Conservation (phyloP, 345 rosid species). For the Citrus medica region DNA sequence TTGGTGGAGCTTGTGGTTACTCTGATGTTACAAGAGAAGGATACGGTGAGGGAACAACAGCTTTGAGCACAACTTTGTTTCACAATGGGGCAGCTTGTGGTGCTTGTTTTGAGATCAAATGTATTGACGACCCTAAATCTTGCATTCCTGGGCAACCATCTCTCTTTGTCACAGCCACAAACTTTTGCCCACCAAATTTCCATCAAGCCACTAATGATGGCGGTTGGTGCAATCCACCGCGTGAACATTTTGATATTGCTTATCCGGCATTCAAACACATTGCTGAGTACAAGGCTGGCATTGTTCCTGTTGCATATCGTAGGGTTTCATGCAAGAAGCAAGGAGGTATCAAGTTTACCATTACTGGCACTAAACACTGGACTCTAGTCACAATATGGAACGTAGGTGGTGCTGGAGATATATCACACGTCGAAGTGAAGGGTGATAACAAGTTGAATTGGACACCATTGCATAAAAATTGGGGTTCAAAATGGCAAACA, state of each 20-base stretch:
- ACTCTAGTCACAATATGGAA: conserved; percentile 50
- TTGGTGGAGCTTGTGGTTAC: conserved; percentile 61
- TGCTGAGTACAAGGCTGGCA: conserved; percentile 56
- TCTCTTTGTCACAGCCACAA: conserved; percentile 60
- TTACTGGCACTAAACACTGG: conserved; percentile 60
- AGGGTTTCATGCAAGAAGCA: conserved; percentile 71
- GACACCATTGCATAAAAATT: conserved; percentile 35
- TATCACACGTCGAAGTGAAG: conserved; percentile 49
- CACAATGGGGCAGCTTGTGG: conserved; percentile 45
- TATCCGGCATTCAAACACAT: conserved; percentile 50
- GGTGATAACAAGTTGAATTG: conserved; percentile 34
- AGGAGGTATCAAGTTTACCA: conserved; percentile 63
- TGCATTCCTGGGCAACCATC: conserved; percentile 60
- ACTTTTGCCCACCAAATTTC: conserved; percentile 73
- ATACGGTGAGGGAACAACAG: conserved; percentile 43
- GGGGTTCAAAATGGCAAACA: conserved; percentile 54
- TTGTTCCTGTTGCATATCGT: conserved; percentile 63
- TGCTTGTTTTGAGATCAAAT: conserved; percentile 52
- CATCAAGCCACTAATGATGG: conserved; percentile 44
- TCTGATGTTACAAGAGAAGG: conserved; percentile 38
- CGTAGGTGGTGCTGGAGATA: conserved; percentile 72
- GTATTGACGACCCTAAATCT: conserved; percentile 33
- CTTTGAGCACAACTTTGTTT: conserved; percentile 44
- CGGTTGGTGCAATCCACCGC: conserved; percentile 83
- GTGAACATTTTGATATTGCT: conserved; percentile 71